Evolutionary conservation across 495 filamentous ascomycete species (phyloP), one percentile per base, ranked within the genome.

Genomic region (Poronia punctata): DNA sequence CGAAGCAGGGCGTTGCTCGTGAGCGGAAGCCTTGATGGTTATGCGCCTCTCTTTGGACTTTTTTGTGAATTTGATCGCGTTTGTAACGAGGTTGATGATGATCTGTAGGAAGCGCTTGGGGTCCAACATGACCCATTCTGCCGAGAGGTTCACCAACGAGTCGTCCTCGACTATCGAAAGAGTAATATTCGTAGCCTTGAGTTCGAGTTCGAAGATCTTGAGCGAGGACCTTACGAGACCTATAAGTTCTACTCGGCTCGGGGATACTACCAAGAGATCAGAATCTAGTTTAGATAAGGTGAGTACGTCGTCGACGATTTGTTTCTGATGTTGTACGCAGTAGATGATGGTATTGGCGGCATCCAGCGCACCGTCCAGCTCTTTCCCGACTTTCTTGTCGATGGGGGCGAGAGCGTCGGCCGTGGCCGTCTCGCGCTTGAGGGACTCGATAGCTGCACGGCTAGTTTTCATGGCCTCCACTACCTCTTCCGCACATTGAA

Each of bases 261-360:
- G 84, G 6, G 80, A 75, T 16, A 90, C 73, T 10, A 78, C 68
- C 3, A 90, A 61, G 45, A 87, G 63, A 11, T 78, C 78, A 3
- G 80, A 82, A 47, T 90, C 84, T 12, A 90, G 69, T 53, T 89
- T 90, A 2, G 82, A 86, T 42, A 86, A 74, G 3, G 80, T 84
- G 30, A 90, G 64, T 9, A 90, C 79, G 50, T 88, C 84, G 50
- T 88, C 82, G 3, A 89, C 78, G 28, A 92, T 88, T 7, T 83
- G 69, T 56, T 83, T 85, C 54, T 89, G 84, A 53, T 90, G 86
- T 43, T 79, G 73, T 4, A 83, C 76, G 45, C 85, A 90, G 5
- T 80, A 69, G 9, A 75, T 67, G 46, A 93, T 89, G 2, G 83
- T 89, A 37, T 87, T 78, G 4, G 83, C 79, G 2, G 78, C 81